Percentiles rank a stretch among this genome's conserved stretches.
Evolutionary conservation across 2,329 filamentous ascomycete genomes (phyloP).

Genomic region (Lasiodiplodia hormozganensis): DNA sequence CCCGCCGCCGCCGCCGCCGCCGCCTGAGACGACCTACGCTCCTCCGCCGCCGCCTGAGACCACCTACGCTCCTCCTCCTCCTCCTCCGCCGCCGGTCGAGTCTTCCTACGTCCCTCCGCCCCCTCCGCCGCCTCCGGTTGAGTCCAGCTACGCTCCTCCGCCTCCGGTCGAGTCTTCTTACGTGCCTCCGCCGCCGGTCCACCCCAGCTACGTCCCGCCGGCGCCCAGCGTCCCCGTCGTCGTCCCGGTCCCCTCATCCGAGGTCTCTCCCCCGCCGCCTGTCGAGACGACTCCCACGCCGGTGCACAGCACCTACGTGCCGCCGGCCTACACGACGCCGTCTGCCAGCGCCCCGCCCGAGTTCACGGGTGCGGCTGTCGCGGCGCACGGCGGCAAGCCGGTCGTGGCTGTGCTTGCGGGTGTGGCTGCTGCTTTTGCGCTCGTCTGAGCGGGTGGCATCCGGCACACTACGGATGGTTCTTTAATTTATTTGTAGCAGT

Average conservation of each 20-base stretch:
- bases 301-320: neutral
- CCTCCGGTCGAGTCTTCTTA: neutral
- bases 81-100: neutral
- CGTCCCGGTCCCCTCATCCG: conserved; percentile 5
- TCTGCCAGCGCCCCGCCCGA: neutral
- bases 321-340: conserved; percentile 6
- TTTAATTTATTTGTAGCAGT: neutral
- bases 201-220: conserved; percentile 12
- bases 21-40: neutral
- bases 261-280: conserved; percentile 7
- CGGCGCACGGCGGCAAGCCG: neutral
- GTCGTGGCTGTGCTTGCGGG: conserved; percentile 5
- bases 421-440: conserved; percentile 9
- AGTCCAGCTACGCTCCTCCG: neutral
- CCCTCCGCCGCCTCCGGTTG: too few relatives aligned
- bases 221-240: neutral
- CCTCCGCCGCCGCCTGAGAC: neutral
- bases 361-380: neutral
- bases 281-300: neutral
- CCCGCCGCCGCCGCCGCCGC: too few relatives aligned
- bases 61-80: neutral
- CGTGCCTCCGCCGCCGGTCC: neutral
- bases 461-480: too few relatives aligned
- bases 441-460: neutral
- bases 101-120: neutral